phyloP scores from a whole-genome alignment of 768 basidiomycete genomes.

The Terana coerulea region DNA sequence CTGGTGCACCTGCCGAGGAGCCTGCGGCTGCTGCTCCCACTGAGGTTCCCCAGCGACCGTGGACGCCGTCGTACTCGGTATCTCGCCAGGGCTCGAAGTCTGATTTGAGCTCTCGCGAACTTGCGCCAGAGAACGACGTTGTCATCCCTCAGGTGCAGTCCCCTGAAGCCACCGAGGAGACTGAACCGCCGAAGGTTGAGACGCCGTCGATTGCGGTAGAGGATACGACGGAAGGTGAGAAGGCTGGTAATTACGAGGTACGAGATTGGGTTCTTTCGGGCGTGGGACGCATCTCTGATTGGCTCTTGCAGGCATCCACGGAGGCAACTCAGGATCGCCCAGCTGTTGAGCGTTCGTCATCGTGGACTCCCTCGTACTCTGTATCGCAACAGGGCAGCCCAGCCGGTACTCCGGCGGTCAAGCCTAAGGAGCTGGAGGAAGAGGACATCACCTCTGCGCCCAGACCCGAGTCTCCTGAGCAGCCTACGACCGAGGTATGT shows the following conservation, averaged over 20 bases:
- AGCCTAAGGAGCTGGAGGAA: slow-evolving; percentile 18
- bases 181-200: background rate
- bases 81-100: slow-evolving; percentile 17
- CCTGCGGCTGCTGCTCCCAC: background rate
- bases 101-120: background rate
- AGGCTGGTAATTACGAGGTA: too few relatives aligned
- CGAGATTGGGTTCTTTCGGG: background rate
- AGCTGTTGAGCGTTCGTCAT: background rate
- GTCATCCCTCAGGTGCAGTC: background rate
- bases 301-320: background rate
- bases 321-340: background rate
- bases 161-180: too few relatives aligned
- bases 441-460: background rate
- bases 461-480: slow-evolving; percentile 8
- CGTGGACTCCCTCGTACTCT: slow-evolving; percentile 25
- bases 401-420: slow-evolving; percentile 10
- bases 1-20: background rate
- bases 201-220: background rate
- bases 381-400: slow-evolving; percentile 26
- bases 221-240: background rate
- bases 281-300: background rate
- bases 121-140: background rate
- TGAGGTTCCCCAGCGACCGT: slow-evolving; percentile 10
- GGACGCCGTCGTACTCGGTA: slow-evolving; percentile 27
- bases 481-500: slow-evolving; percentile 11